Percentiles rank a stretch among this genome's conserved stretches.
Conservation (phyloP, 805 yeast genomes). For the Starmerella roubikii region DNA sequence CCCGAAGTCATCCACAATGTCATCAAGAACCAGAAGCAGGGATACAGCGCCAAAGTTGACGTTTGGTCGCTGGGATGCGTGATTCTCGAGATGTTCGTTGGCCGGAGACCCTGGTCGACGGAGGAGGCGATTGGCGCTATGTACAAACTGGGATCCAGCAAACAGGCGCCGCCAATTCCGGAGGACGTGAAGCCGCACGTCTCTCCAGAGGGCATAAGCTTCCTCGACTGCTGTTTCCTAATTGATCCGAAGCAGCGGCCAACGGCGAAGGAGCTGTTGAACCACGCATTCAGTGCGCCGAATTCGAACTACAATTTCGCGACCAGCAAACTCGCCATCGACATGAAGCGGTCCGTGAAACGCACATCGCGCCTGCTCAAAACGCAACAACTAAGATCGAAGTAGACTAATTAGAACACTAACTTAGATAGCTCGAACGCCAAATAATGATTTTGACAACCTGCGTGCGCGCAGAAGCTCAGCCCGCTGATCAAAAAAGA, state of each 20-base stretch:
- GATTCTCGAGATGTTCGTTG: constrained; percentile 94
- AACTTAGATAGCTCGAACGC: too few species aligned
- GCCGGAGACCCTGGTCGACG: constrained; percentile 94
- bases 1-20: constrained; percentile 92
- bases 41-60: constrained; percentile 95
- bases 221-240: constrained; percentile 62
- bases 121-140: constrained; percentile 91
- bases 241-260: constrained; percentile 77
- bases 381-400: too few species aligned
- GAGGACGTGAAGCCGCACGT: constrained; percentile 63
- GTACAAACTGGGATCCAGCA: constrained; percentile 70
- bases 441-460: too few species aligned
- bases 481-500: not conserved
- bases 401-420: too few species aligned
- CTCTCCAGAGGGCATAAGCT: constrained; percentile 50
- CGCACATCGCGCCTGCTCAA: constrained; percentile 6
- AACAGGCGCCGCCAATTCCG: constrained; percentile 90
- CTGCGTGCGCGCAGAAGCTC: too few species aligned
- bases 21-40: constrained; percentile 59
- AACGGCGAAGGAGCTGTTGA: constrained; percentile 42
- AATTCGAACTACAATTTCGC: constrained; percentile 14
- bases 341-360: constrained; percentile 9
- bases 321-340: constrained; percentile 17
- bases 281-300: constrained; percentile 13
- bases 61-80: constrained; percentile 98